Conservation (phyloP, 441 rosid genomes). For the Geranium incanum region DNA sequence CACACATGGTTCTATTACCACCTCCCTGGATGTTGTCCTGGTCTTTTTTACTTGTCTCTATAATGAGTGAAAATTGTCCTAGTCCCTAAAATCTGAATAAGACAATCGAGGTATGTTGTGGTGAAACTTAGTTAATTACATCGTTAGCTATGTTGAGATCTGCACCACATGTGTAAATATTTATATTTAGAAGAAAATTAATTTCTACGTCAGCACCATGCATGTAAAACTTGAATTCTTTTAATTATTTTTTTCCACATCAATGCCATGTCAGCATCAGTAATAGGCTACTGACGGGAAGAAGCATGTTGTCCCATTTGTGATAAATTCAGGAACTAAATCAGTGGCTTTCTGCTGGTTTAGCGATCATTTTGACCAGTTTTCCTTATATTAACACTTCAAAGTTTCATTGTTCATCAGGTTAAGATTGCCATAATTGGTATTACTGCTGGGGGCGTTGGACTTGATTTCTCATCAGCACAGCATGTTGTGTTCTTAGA, state of each 20-base stretch:
- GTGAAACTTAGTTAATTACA: too few relatives aligned
- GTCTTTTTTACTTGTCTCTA: neutral
- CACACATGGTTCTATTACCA: neutral
- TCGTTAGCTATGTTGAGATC: neutral
- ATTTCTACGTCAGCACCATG: neutral
- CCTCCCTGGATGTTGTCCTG: neutral
- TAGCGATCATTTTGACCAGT: neutral
- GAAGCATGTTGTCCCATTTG: neutral
- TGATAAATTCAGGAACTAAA: neutral
- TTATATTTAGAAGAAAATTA: too few relatives aligned
- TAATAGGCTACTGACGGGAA: neutral
- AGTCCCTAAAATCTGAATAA: too few relatives aligned
- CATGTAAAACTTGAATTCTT: neutral
- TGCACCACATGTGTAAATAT: neutral
- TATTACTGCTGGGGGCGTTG: conserved; percentile 88
- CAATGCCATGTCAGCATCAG: neutral
- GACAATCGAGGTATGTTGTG: too few relatives aligned
- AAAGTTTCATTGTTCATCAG: conserved; percentile 32
- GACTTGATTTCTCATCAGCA: conserved; percentile 89
- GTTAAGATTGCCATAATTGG: conserved; percentile 86
- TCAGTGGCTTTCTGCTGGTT: neutral
- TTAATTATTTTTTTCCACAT: neutral
- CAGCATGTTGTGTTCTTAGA: conserved; percentile 85
- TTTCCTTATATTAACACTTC: neutral
- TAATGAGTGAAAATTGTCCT: neutral